Conservation (phyloP, 345 rosid species). For the Cardamine chenopodiifolia region DNA sequence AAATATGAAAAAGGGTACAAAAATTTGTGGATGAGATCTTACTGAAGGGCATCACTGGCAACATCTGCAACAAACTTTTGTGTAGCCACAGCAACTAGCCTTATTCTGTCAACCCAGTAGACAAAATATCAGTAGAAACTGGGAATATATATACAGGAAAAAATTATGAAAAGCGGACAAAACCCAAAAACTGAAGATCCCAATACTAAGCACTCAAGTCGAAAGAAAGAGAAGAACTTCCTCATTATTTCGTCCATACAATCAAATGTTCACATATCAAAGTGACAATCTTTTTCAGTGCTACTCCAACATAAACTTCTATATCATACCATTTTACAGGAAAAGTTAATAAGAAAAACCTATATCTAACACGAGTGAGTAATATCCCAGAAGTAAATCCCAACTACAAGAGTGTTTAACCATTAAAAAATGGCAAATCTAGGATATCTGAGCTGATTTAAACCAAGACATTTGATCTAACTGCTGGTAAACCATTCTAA, state of each 20-base stretch:
- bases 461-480: not conserved
- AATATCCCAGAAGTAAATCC: constrained; percentile 1
- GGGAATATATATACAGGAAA: not conserved
- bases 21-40: constrained; percentile 28
- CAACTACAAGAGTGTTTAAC: not conserved
- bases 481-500: constrained; percentile 1
- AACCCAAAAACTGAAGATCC: not conserved
- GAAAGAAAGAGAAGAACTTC: not conserved
- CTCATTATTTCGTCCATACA: not conserved
- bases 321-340: constrained; percentile 4
- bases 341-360: not conserved
- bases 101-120: constrained; percentile 55
- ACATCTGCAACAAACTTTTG: constrained; percentile 95
- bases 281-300: not conserved
- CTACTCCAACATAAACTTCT: not conserved
- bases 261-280: constrained; percentile 1
- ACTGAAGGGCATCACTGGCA: constrained; percentile 90
- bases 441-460: constrained; percentile 1
- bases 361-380: not conserved
- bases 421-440: constrained; percentile 9
- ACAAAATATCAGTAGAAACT: constrained; percentile 6
- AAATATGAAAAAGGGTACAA: not conserved
- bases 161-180: not conserved
- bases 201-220: not conserved
- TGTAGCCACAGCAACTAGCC: constrained; percentile 95